Evolutionary conservation across 352 stramenopile species (phyloP), one percentile per base, ranked within the genome.

Genomic region (Pythium myriotylum): DNA sequence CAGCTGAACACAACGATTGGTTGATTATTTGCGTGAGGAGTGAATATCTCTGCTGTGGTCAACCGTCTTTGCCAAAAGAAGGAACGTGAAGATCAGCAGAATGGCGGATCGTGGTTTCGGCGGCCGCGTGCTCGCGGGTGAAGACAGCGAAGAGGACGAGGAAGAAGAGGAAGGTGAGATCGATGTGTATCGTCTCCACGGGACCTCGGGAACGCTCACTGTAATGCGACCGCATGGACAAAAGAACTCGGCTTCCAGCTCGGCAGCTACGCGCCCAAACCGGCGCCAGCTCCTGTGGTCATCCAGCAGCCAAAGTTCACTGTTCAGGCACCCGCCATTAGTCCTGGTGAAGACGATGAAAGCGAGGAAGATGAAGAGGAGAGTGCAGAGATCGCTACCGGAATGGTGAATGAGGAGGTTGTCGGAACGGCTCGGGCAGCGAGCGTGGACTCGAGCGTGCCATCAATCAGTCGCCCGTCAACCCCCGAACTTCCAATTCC

Each of bases 111-210:
- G 77, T 37, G 62, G 55, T 6, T 75, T 79, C 49, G 75, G 80
- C 54, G 83, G 83, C 2, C 83, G 83, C 45, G 83, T 92, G 46
- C 74, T 88, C 9, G 80, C 79, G 49, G 83, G 83, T 42, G 83
- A 92, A 69, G 83, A 92, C 72, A 92, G 83, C 64, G 83, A 92
- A 68, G 79, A 91, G 49, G 83, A 92, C 61, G 80, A 62, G 17
- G 54, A 88, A 19, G 79, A 89, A 8, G 79, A 90, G 49, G 79
- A 89, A 55, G 54, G 55, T 73, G 43, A 7, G 43, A 13, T 23
- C 24, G n/a, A 3, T 12, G 19, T 42, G 27, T 54, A 6, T 32
- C 40, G 24, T 42, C 13, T 43, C 29, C 29, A 35, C 29, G 5
- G 5, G 29, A 35, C 5, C 29, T 5, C 10, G 29, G 29, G 10